Evolutionary conservation across 441 rosid species (phyloP).

Genomic region (Syzygium syzygioides): DNA sequence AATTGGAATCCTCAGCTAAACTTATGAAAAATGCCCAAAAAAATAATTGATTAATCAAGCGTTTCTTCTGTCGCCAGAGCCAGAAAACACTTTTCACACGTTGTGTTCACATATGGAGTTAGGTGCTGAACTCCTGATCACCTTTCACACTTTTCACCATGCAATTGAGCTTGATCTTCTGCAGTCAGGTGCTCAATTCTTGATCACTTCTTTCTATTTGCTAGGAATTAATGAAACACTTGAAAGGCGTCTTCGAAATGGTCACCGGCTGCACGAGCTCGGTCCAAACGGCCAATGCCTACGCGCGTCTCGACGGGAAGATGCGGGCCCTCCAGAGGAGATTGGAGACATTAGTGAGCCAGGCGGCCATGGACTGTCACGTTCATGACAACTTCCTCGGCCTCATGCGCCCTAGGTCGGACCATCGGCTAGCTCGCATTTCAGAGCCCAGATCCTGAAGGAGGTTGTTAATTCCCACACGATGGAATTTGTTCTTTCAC

Average conservation of each 20-base stretch:
- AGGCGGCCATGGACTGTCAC: constrained; percentile 7
- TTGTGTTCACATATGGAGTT: not conserved
- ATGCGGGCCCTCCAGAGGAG: not conserved
- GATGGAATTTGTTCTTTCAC: not conserved
- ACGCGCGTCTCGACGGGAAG: not conserved
- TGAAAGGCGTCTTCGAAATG: not conserved
- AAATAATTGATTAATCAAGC: not conserved
- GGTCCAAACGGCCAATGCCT: not conserved
- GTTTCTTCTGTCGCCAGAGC: not conserved
- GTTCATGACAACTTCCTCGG: constrained; percentile 25
- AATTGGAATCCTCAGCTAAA: not conserved
- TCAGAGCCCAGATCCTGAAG: constrained; percentile 15
- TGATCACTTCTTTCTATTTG: not conserved
- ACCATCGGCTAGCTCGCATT: constrained; percentile 21
- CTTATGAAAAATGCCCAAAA: not conserved
- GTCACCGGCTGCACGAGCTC: not conserved
- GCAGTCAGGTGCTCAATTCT: not conserved
- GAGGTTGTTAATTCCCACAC: constrained; percentile 14
- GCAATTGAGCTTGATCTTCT: not conserved
- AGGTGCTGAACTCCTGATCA: not conserved
- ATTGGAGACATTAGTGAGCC: not conserved
- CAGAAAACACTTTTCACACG: not conserved
- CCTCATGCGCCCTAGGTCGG: constrained; percentile 17
- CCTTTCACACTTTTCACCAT: not conserved
- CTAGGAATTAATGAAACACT: not conserved